Evolutionary conservation across 495 filamentous ascomycete genomes (phyloP), one percentile per base, ranked within the genome.

Genomic region (Pyrenula aspistea): DNA sequence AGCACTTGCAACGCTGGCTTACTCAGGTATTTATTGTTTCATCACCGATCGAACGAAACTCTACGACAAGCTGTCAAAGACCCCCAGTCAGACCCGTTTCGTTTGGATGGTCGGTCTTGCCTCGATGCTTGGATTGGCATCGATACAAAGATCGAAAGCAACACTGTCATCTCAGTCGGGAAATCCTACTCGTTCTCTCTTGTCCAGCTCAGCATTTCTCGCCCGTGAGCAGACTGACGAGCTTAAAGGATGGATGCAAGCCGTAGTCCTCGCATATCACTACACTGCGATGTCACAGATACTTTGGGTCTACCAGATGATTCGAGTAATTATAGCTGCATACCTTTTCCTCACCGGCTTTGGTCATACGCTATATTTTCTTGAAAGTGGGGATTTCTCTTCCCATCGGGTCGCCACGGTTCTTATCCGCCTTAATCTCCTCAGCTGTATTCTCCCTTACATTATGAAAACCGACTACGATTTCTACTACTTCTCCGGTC

Each of bases 241-340:
- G 62, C 82, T 78, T 74, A 85, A 84, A 68, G 83, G 83, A 15
- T 77, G 80, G 73, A 80, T 85, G 79, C 82, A 84, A 57, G 66
- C 76, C 53, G 58, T 78, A 22, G 73, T 85, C 20, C 67, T 85
- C 22, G 68, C 80, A 24, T 83, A 82, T 61, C 75, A 82, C 57
- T 85, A 78, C 58, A 77, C 77, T 49, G 70, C 74, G 24, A 78
- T 73, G 22, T 81, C 78, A 10, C 71, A 68, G 51, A 57, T 67
- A 2, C 61, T 81, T 1, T 70, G 70, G 64, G 72, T 83, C 48
- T 84, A 84, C 59, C 60, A 79, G 59, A 61, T 78, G 24, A 65
- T 80, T 24, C 74, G 80, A 24, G 58, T 85, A 19, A 65, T 81
- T 24, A 70, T 84, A n/a, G 74, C 83, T 2, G 71, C 71, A 19